These are phyloP conservation scores for Venturiaceae sp. DNA, from an alignment of 2,329 filamentous ascomycete species.

Conservation along the genomic window DNA sequence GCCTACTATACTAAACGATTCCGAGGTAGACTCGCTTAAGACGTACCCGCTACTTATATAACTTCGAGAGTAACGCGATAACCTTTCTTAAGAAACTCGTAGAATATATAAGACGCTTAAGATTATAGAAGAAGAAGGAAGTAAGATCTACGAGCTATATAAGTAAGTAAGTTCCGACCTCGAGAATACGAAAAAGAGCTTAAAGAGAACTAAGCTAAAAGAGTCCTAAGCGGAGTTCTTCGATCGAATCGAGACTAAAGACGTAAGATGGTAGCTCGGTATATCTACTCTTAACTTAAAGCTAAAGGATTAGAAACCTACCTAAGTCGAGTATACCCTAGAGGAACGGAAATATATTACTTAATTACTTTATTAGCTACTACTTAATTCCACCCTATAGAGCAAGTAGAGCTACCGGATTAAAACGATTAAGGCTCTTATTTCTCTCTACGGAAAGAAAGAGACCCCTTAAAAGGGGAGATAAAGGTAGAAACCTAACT, in stretches of 20 bases:
- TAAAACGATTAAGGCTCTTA: background rate
- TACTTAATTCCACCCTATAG: background rate
- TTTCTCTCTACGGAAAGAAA: too few relatives aligned
- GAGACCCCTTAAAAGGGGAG: too few relatives aligned
- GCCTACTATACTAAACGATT: background rate
- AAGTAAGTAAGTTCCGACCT: background rate
- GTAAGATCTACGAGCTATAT: background rate
- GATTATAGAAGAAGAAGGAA: background rate
- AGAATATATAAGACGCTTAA: background rate
- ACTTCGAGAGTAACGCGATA: background rate
- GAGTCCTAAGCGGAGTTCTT: background rate
- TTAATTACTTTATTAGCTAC: background rate
- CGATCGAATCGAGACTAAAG: background rate
- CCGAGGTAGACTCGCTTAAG: background rate
- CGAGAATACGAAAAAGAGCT: background rate
- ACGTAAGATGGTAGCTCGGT: background rate
- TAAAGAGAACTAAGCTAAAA: background rate
- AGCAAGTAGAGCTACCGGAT: background rate
- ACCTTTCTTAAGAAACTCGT: background rate
- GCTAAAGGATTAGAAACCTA: background rate
- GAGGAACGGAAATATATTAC: background rate
- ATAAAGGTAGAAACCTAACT: too few relatives aligned
- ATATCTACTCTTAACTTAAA: background rate
- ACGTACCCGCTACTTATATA: background rate
- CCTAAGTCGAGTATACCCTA: background rate